A percentile compares a stretch with the other conserved stretches of the same genome.
Conservation (phyloP, 2,329 filamentous ascomycete species). For the Penicillium janthinellum region DNA sequence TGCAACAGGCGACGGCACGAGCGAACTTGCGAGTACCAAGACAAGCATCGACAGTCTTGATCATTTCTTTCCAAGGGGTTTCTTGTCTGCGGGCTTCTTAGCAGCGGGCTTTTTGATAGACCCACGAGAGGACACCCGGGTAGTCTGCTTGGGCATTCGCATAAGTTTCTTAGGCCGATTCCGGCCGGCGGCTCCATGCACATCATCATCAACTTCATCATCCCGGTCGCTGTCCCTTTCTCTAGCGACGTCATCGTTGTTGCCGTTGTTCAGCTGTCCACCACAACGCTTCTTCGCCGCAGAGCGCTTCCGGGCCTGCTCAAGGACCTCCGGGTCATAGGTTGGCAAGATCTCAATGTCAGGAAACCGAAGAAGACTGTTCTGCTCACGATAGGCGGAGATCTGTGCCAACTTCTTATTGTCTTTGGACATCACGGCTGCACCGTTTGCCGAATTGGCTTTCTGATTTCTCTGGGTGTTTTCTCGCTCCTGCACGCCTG, state of each 20-base stretch:
- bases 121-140: not conserved
- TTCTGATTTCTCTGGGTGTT: not conserved
- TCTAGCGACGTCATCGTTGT: not conserved
- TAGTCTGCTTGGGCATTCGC: too few relatives aligned
- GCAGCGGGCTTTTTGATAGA: constrained; percentile 7
- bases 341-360: constrained; percentile 45
- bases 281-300: not conserved
- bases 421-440: not conserved
- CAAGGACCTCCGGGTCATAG: constrained; percentile 26
- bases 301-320: not conserved
- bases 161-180: too few relatives aligned
- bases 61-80: not conserved
- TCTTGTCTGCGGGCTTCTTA: not conserved
- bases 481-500: constrained; percentile 7
- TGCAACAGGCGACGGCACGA: not conserved
- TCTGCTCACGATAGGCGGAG: not conserved
- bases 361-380: constrained; percentile 33
- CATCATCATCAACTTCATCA: not conserved
- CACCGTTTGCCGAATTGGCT: too few relatives aligned
- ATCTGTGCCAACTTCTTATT: not conserved
- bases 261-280: too few relatives aligned
- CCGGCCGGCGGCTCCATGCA: too few relatives aligned
- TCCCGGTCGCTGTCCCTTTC: not conserved
- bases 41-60: not conserved
- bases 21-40: not conserved